Evolutionary conservation across 306 rosid genomes (phyloP).

Genomic region (Quercus mongolica): DNA sequence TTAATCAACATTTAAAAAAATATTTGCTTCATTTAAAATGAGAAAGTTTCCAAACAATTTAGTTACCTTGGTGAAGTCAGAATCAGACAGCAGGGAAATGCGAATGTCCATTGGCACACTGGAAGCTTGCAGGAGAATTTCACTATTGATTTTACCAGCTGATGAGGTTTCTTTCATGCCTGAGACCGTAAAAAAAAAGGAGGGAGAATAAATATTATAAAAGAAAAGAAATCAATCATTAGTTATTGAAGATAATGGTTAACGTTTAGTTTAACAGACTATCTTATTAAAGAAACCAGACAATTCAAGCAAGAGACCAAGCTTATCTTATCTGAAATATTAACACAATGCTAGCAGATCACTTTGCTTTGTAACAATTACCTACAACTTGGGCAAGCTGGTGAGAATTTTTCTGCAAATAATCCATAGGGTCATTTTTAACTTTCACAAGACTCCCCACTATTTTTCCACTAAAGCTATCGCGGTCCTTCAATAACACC

Average conservation of each 20-base stretch:
- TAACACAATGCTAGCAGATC: not conserved
- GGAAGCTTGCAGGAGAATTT: slow-evolving; percentile 54
- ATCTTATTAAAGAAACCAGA: not conserved
- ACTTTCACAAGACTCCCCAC: slow-evolving; percentile 52
- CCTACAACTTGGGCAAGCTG: slow-evolving; percentile 38
- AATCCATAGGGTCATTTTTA: slow-evolving; percentile 27
- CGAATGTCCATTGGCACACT: slow-evolving; percentile 26
- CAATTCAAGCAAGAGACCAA: not conserved
- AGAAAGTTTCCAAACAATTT: not conserved
- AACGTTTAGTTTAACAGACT: not conserved
- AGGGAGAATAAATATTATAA: not conserved
- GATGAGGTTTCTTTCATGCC: slow-evolving; percentile 32
- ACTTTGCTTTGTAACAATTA: not conserved
- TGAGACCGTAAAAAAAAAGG: slow-evolving; percentile 22
- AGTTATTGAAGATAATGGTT: too few relatives aligned
- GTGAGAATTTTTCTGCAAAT: slow-evolving; percentile 17
- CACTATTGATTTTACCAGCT: slow-evolving; percentile 11
- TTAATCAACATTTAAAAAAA: not conserved
- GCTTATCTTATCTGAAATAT: not conserved
- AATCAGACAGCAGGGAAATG: slow-evolving; percentile 55
- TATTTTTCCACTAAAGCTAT: slow-evolving; percentile 39
- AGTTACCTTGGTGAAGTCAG: slow-evolving; percentile 65
- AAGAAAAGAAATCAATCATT: not conserved
- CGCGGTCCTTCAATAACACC: slow-evolving; percentile 41
- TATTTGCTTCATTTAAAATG: not conserved